A percentile compares a stretch with the other conserved stretches of the same genome.
Conservation (phyloP, 345 rosid species). For the Gossypium sturtianum region DNA sequence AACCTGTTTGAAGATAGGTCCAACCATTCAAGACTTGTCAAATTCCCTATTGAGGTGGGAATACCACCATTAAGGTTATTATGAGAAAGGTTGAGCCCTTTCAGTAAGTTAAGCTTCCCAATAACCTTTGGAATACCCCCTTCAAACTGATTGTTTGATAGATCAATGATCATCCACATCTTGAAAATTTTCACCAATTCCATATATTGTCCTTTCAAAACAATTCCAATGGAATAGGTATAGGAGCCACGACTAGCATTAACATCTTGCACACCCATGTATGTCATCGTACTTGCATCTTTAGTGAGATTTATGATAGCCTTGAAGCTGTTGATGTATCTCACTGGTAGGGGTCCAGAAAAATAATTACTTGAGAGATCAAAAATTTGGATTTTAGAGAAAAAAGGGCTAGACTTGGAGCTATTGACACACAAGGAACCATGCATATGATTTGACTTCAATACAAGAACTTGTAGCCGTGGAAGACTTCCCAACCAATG, state of each 20-base stretch:
- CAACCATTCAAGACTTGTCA: too few species aligned
- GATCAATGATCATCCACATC: too few species aligned
- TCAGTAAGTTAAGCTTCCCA: not conserved
- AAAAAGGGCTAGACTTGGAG: not conserved
- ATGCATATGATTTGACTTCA: constrained; percentile 20
- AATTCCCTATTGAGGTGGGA: too few species aligned
- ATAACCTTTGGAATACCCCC: constrained; percentile 18
- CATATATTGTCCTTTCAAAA: too few species aligned
- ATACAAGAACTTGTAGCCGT: constrained; percentile 16
- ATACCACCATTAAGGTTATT: too few species aligned
- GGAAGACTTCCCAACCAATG: constrained; percentile 25
- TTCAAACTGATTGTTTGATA: constrained; percentile 23
- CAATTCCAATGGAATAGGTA: too few species aligned
- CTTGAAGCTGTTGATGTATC: not conserved
- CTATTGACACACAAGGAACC: not conserved
- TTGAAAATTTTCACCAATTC: too few species aligned
- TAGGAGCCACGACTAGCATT: too few species aligned
- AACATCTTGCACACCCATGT: too few species aligned
- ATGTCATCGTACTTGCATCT: too few species aligned
- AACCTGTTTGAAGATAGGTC: too few species aligned
- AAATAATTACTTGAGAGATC: constrained; percentile 12
- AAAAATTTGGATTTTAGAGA: constrained; percentile 10
- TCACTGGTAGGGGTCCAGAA: constrained; percentile 18
- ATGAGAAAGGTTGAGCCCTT: too few species aligned
- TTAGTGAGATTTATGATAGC: not conserved